phyloP scores from a whole-genome alignment of 1,284 basidiomycete species.

The Trichosporon faecale region DNA sequence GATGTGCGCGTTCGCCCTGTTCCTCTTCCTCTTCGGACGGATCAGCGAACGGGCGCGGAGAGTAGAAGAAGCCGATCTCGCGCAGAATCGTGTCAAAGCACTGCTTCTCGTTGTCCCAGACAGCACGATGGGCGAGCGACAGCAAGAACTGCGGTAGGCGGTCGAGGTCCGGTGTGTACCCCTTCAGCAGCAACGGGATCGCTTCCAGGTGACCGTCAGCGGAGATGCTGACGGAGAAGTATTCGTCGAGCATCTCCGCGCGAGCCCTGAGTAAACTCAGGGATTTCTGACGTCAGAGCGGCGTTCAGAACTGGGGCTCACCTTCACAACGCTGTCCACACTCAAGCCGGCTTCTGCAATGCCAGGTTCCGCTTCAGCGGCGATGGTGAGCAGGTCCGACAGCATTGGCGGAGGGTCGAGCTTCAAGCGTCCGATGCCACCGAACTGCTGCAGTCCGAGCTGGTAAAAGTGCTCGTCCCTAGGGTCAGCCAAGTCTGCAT shows the following conservation, averaged over 20 bases:
- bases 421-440: constrained; percentile 69
- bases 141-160: constrained; percentile 80
- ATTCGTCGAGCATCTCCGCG: constrained; percentile 85
- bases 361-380: constrained; percentile 66
- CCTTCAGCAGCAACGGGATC: constrained; percentile 76
- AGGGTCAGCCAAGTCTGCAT: constrained; percentile 5
- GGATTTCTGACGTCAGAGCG: constrained; percentile 18
- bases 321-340: constrained; percentile 63
- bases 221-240: constrained; percentile 76
- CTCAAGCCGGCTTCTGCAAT: constrained; percentile 44
- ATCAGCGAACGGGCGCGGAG: constrained; percentile 57
- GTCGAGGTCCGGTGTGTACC: constrained; percentile 80
- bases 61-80: constrained; percentile 88
- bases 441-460: constrained; percentile 86
- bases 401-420: constrained; percentile 79
- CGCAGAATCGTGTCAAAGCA: constrained; percentile 84
- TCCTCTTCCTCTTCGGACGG: constrained; percentile 16
- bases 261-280: constrained; percentile 51
- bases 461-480: constrained; percentile 97
- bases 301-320: constrained; percentile 49
- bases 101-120: constrained; percentile 78
- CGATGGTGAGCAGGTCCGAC: constrained; percentile 68
- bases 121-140: constrained; percentile 79
- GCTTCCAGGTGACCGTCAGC: constrained; percentile 65
- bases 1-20: constrained; percentile 51